These are phyloP conservation scores for Corchorus olitorius DNA, from an alignment of 345 rosid genomes.

Conservation along the genomic window DNA sequence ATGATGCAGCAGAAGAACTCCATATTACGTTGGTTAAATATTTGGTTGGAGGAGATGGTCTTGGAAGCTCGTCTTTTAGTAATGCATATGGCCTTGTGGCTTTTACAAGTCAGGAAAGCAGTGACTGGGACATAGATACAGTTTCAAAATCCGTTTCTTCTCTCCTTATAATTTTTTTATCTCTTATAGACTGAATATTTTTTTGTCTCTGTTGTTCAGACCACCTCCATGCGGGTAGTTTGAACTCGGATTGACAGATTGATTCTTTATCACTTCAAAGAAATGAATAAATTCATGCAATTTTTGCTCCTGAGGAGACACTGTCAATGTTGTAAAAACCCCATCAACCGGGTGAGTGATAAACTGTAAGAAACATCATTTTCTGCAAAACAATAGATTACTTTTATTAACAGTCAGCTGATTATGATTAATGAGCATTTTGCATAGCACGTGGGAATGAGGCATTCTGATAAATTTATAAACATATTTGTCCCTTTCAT, in stretches of 20 bases:
- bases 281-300: not conserved
- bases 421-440: not conserved
- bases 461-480: too few relatives aligned
- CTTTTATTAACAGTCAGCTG: not conserved
- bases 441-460: too few relatives aligned
- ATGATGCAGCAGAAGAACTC: slow-evolving; percentile 58
- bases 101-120: slow-evolving; percentile 62
- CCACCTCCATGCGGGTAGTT: slow-evolving; percentile 14
- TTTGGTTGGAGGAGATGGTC: slow-evolving; percentile 65
- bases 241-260: slow-evolving; percentile 23
- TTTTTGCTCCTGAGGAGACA: not conserved
- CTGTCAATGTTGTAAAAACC: slow-evolving; percentile 1
- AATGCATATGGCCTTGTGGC: slow-evolving; percentile 68
- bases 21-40: slow-evolving; percentile 40
- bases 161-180: not conserved
- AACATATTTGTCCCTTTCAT: too few relatives aligned
- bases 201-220: slow-evolving; percentile 27
- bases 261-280: slow-evolving; percentile 10
- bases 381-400: not conserved
- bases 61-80: slow-evolving; percentile 67
- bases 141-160: not conserved
- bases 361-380: not conserved
- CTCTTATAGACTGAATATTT: slow-evolving; percentile 4
- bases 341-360: not conserved
- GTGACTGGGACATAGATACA: slow-evolving; percentile 34